Conservation (phyloP, 495 filamentous ascomycete genomes). For the Ascodesmis nigricans region DNA sequence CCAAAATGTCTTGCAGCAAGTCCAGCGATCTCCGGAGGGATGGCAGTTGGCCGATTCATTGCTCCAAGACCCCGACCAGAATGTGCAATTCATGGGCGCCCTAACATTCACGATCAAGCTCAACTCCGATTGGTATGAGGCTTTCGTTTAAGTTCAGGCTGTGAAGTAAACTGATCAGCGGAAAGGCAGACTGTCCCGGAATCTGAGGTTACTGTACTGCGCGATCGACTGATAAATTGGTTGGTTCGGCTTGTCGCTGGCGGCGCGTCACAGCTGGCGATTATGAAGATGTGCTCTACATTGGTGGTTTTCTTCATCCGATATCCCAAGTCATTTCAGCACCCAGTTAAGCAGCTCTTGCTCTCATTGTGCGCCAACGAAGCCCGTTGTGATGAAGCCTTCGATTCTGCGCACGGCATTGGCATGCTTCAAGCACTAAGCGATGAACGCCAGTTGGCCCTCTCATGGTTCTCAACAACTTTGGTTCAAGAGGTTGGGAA, state of each 20-base stretch:
- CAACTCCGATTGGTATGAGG: conserved; percentile 50
- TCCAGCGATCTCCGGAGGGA: conserved; percentile 57
- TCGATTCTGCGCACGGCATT: too few species aligned
- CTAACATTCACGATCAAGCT: conserved; percentile 83
- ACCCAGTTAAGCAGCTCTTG: conserved; percentile 47
- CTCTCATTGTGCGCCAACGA: too few species aligned
- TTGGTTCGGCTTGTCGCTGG: conserved; percentile 36
- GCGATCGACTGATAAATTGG: conserved; percentile 49
- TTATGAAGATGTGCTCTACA: conserved; percentile 65
- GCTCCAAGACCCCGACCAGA: conserved; percentile 37
- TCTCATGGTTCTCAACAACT: conserved; percentile 50
- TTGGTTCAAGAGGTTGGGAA: conserved; percentile 59
- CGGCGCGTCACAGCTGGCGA: conserved; percentile 40
- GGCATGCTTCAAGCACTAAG: too few species aligned
- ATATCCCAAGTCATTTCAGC: conserved; percentile 43
- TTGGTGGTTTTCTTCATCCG: conserved; percentile 60
- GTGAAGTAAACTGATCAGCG: neutral
- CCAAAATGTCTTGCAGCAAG: conserved; percentile 49
- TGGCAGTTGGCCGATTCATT: conserved; percentile 69
- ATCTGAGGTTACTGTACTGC: conserved; percentile 36
- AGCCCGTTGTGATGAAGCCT: too few species aligned
- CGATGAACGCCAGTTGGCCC: too few species aligned
- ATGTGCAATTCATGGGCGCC: conserved; percentile 82
- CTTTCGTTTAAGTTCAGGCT: neutral
- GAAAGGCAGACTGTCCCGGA: conserved; percentile 37